Conservation (phyloP, 1,284 basidiomycete genomes). For the Apiotrichum porosum region DNA sequence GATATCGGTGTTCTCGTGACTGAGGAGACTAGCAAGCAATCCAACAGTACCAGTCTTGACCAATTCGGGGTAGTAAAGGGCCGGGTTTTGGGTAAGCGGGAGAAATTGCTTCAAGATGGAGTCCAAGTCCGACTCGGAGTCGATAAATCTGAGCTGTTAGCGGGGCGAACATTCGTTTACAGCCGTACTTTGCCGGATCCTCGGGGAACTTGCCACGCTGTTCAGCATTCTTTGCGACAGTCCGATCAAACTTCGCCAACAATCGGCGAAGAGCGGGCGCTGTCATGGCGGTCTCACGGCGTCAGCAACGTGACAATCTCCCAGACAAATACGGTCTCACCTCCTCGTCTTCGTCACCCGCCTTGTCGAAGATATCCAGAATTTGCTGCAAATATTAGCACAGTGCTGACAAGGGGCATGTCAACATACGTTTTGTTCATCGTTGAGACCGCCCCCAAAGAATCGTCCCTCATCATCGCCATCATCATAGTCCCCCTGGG, state of each 20-base stretch:
- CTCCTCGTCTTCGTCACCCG: slow-evolving; percentile 61
- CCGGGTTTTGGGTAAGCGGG: slow-evolving; percentile 81
- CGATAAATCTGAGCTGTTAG: slow-evolving; percentile 71
- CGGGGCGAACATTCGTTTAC: background rate
- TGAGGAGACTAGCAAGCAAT: slow-evolving; percentile 73
- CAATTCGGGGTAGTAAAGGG: slow-evolving; percentile 82
- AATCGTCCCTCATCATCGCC: slow-evolving; percentile 90
- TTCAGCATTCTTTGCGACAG: slow-evolving; percentile 89
- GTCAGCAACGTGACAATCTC: slow-evolving; percentile 5
- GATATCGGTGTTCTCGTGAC: slow-evolving; percentile 90
- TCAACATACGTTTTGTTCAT: slow-evolving; percentile 77
- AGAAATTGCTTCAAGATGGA: slow-evolving; percentile 76
- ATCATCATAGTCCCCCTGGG: slow-evolving; percentile 57
- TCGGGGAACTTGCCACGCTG: slow-evolving; percentile 85
- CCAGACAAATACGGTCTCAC: slow-evolving; percentile 50
- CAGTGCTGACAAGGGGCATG: too few relatives aligned
- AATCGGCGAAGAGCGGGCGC: slow-evolving; percentile 67
- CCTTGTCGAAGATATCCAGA: slow-evolving; percentile 68
- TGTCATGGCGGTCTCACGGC: slow-evolving; percentile 49
- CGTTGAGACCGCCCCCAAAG: slow-evolving; percentile 84
- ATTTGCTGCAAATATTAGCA: too few relatives aligned
- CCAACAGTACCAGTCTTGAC: slow-evolving; percentile 65
- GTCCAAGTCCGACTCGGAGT: slow-evolving; percentile 94
- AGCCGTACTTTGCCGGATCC: slow-evolving; percentile 76
- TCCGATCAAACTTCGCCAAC: slow-evolving; percentile 76